Base-by-base conservation (phyloP, 2,329 filamentous ascomycete genomes). In the Trichoderma citrinoviride region DNA sequence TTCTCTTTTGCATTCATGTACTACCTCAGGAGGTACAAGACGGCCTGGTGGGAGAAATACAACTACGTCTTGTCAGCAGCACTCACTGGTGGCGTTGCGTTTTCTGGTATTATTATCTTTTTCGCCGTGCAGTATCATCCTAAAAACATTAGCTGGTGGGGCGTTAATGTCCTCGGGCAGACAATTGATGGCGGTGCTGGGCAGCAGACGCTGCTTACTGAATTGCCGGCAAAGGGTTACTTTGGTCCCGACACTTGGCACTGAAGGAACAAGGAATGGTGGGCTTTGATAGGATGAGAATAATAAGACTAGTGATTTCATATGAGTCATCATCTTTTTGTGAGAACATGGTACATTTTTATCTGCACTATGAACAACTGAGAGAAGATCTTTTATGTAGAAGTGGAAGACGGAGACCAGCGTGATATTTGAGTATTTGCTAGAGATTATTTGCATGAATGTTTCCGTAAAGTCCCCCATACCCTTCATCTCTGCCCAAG, bases 1-100 rank as follows among this genome's bases (percentile, higher is more conserved):
- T 54, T 81, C 19, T 74, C 73, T 1, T 77, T 77, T 55, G 68
- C 77, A 44, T 81, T 81, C 72, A 80, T 80, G 79, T 81, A 78
- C 69, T 78, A 75, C 71, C 68, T 82, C 2, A 75, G 73, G 15
- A 1, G 69, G 75, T 23, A 73, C 76, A 66, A 72, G 74, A 53
- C 79, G 7, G 14, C 57, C 5, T 61, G 57, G 57, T 61, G 57
- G 57, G 57, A 61, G 21, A 61, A 81, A 73, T 81, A 81, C 71
- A 80, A 79, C 69, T 81, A 80, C 65, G 74, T 80, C 7, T 68
- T 81, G 0, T 77, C 76, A 1, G 77, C 79, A 0, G 77, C 75
- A 1, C 69, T 81, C 27, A 77, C 74, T 15, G 77, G 75, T 2
- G 78, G 77, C 1, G 74, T 81, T 0, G 79, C 79, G 21, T 70